phyloP scores from a whole-genome alignment of 1,139 yeast genomes.

The Yamadazyma sp. region DNA sequence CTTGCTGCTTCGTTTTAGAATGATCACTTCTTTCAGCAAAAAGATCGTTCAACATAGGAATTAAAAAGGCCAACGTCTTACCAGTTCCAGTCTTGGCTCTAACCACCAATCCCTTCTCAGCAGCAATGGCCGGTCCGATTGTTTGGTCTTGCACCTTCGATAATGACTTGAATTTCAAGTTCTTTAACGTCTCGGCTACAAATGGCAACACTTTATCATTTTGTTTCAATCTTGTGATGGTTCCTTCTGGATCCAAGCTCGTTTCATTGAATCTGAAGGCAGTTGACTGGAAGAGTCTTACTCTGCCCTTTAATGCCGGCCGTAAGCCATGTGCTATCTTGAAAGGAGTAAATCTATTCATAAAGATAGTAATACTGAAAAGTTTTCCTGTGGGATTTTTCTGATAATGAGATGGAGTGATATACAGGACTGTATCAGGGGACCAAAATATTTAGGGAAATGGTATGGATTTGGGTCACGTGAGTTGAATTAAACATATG shows the following conservation, averaged over 20 bases:
- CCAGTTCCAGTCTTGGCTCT: slow-evolving; percentile 97
- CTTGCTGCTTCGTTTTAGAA: slow-evolving; percentile 28
- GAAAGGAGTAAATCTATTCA: neutral
- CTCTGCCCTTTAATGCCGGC: neutral
- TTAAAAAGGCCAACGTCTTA: slow-evolving; percentile 83
- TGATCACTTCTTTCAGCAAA: slow-evolving; percentile 13
- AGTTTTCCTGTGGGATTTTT: neutral
- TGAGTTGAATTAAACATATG: too few relatives aligned
- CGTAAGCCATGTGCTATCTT: neutral
- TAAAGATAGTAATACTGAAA: neutral
- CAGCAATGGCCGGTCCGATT: slow-evolving; percentile 61
- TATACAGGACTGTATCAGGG: slow-evolving; percentile 1
- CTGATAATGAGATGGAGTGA: slow-evolving; percentile 1
- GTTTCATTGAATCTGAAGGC: slow-evolving; percentile 1
- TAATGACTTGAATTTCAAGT: slow-evolving; percentile 48
- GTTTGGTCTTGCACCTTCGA: slow-evolving; percentile 83
- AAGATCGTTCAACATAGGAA: slow-evolving; percentile 59
- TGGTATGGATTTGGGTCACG: too few relatives aligned
- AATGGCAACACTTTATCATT: slow-evolving; percentile 15
- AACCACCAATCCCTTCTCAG: slow-evolving; percentile 67
- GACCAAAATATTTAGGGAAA: too few relatives aligned
- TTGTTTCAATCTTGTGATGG: slow-evolving; percentile 14
- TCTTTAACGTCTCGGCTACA: slow-evolving; percentile 31
- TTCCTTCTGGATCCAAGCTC: slow-evolving; percentile 12
- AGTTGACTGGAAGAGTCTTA: slow-evolving; percentile 2